Conservation (phyloP, 169 alveolate genomes). For the Plasmodium vivax region DNA sequence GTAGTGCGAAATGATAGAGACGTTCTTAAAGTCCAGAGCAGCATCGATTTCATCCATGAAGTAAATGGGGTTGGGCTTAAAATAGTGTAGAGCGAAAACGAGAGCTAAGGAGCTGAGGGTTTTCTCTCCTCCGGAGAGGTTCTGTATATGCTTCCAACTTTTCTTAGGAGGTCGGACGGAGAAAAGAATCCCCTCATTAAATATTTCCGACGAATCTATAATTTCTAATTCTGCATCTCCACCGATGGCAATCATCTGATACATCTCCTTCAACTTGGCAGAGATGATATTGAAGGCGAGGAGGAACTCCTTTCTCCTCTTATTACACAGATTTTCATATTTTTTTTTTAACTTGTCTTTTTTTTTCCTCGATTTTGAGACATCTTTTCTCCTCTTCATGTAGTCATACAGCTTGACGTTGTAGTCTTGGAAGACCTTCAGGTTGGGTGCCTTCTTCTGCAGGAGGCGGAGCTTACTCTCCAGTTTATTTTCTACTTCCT, state of each 20-base stretch:
- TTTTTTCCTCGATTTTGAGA: conserved; percentile 63
- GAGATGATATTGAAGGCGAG: conserved; percentile 88
- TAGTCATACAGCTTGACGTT: conserved; percentile 79
- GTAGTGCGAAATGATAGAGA: conserved; percentile 92
- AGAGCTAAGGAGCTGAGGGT: conserved; percentile 96
- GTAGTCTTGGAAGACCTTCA: conserved; percentile 77
- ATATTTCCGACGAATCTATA: conserved; percentile 96
- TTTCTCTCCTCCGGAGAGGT: conserved; percentile 98
- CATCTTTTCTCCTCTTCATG: conserved; percentile 77
- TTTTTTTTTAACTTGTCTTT: conserved; percentile 77
- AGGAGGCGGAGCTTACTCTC: conserved; percentile 76
- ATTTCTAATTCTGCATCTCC: conserved; percentile 99
- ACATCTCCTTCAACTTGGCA: conserved; percentile 90
- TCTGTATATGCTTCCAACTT: conserved; percentile 97
- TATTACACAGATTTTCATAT: conserved; percentile 78
- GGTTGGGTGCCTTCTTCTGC: conserved; percentile 76
- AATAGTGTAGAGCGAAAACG: conserved; percentile 98
- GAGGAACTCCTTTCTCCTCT: conserved; percentile 85
- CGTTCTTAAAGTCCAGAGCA: conserved; percentile 98
- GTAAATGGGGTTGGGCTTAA: conserved; percentile 98
- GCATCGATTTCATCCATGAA: conserved; percentile 99
- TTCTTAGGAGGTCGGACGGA: conserved; percentile 98
- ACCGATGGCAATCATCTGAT: conserved; percentile 92
- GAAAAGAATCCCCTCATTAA: conserved; percentile 97
- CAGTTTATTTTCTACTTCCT: conserved; percentile 76